Percentiles rank a stretch among this genome's conserved stretches.
phyloP scores from a whole-genome alignment of 2,329 filamentous ascomycete species.

The Neonectria sp. region DNA sequence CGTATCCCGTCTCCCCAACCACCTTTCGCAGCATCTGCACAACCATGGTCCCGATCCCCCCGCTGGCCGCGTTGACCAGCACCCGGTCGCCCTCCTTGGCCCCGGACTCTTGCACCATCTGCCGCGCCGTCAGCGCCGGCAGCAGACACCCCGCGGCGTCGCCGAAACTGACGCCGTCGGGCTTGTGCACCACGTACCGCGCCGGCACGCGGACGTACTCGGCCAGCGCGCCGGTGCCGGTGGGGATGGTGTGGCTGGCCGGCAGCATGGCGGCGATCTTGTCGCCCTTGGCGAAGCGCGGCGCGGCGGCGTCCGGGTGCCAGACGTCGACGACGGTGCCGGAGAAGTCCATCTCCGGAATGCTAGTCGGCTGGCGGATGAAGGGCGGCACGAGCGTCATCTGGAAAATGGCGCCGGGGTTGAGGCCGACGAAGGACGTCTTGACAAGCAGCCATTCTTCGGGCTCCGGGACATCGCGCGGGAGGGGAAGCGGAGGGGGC shows the following conservation, averaged over 20 bases:
- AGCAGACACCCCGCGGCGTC: slow-evolving; percentile 57
- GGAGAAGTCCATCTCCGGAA: slow-evolving; percentile 62
- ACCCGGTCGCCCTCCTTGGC: slow-evolving; percentile 57
- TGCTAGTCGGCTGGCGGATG: slow-evolving; percentile 52
- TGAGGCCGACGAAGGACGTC: slow-evolving; percentile 61
- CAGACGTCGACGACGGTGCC: slow-evolving; percentile 57
- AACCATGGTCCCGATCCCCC: slow-evolving; percentile 63
- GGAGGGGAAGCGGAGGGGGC: slow-evolving; percentile 47
- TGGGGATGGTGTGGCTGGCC: slow-evolving; percentile 50
- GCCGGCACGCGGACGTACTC: slow-evolving; percentile 57
- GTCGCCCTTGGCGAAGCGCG: slow-evolving; percentile 50
- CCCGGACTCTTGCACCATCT: slow-evolving; percentile 56
- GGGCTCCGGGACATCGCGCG: slow-evolving; percentile 44
- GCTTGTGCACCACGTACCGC: slow-evolving; percentile 52
- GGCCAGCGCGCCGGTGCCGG: slow-evolving; percentile 57
- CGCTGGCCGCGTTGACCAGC: slow-evolving; percentile 66
- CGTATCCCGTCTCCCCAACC: slow-evolving; percentile 57
- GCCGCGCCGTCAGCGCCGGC: slow-evolving; percentile 57
- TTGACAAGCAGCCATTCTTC: slow-evolving; percentile 58
- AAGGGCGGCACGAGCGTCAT: slow-evolving; percentile 58
- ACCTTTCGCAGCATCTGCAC: slow-evolving; percentile 60
- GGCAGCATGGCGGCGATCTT: slow-evolving; percentile 58
- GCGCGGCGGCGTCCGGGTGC: slow-evolving; percentile 39
- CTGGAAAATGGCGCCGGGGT: slow-evolving; percentile 59
- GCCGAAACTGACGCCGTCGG: slow-evolving; percentile 46